Percentiles rank a stretch among this genome's conserved stretches.
Conservation (phyloP, 257 asterid genomes). For the Nicotiana noctiflora region DNA sequence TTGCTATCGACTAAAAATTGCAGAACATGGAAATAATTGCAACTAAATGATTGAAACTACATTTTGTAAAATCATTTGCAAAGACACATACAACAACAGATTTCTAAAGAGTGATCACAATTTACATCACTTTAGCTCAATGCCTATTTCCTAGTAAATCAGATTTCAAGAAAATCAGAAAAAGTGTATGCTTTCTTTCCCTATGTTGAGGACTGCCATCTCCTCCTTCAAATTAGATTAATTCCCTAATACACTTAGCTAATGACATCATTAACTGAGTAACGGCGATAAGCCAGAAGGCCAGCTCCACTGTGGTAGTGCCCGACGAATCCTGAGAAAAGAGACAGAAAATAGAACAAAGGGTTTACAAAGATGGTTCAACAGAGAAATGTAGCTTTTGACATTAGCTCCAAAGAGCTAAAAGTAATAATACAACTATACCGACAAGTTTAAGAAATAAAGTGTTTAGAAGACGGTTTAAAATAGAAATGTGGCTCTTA, state of each 20-base stretch:
- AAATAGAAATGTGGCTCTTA: too few relatives aligned
- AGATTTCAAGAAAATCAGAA: not conserved
- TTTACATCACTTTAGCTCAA: too few relatives aligned
- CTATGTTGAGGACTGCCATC: not conserved
- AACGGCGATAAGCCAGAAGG: not conserved
- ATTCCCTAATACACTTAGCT: not conserved
- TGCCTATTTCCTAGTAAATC: too few relatives aligned
- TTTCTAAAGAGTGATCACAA: too few relatives aligned
- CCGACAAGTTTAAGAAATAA: not conserved
- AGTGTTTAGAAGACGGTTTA: too few relatives aligned
- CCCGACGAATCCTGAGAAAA: not conserved
- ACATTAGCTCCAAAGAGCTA: not conserved
- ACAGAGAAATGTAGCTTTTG: not conserved
- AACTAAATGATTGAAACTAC: too few relatives aligned
- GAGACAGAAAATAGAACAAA: not conserved
- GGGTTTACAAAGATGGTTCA: not conserved
- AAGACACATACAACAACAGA: too few relatives aligned
- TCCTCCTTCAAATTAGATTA: not conserved
- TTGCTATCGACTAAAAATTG: too few relatives aligned
- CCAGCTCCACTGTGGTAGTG: not conserved
- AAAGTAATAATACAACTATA: too few relatives aligned
- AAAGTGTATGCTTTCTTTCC: not conserved
- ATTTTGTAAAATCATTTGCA: too few relatives aligned
- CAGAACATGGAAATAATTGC: too few relatives aligned
- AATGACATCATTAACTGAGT: not conserved